phyloP scores from a whole-genome alignment of 2,329 filamentous ascomycete genomes.

The Xylariaceae sp. region DNA sequence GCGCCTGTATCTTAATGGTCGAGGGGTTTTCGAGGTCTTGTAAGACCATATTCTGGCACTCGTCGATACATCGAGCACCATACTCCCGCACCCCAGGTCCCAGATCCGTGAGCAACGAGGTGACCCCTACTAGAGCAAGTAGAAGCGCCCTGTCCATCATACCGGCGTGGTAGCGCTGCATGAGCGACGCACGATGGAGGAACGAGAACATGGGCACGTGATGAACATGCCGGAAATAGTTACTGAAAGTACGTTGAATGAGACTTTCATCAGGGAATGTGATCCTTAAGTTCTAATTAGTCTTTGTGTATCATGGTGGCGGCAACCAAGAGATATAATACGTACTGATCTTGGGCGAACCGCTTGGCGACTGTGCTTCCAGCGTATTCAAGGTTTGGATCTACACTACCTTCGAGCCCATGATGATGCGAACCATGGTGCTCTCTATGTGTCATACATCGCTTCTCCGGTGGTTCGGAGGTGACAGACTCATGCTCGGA shows the following conservation, averaged over 20 bases:
- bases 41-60: slow-evolving; percentile 59
- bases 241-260: slow-evolving; percentile 59
- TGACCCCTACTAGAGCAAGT: slow-evolving; percentile 61
- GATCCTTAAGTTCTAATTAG: slow-evolving; percentile 47
- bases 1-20: slow-evolving; percentile 58
- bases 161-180: slow-evolving; percentile 63
- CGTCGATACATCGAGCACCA: slow-evolving; percentile 59
- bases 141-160: slow-evolving; percentile 61
- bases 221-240: slow-evolving; percentile 64
- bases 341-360: slow-evolving; percentile 35
- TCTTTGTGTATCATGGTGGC: slow-evolving; percentile 22
- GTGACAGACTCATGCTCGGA: slow-evolving; percentile 43
- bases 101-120: slow-evolving; percentile 60
- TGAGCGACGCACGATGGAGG: slow-evolving; percentile 63
- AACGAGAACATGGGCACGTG: slow-evolving; percentile 66
- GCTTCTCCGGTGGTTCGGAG: slow-evolving; percentile 43
- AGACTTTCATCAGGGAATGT: slow-evolving; percentile 52
- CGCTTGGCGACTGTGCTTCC: slow-evolving; percentile 26
- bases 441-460: slow-evolving; percentile 39
- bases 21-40: slow-evolving; percentile 61
- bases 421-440: slow-evolving; percentile 43
- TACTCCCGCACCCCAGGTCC: slow-evolving; percentile 58
- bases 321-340: no score
- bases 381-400: slow-evolving; percentile 33
- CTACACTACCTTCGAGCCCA: slow-evolving; percentile 35